Conservation (phyloP, 306 rosid genomes). For the Crotalaria pallida region DNA sequence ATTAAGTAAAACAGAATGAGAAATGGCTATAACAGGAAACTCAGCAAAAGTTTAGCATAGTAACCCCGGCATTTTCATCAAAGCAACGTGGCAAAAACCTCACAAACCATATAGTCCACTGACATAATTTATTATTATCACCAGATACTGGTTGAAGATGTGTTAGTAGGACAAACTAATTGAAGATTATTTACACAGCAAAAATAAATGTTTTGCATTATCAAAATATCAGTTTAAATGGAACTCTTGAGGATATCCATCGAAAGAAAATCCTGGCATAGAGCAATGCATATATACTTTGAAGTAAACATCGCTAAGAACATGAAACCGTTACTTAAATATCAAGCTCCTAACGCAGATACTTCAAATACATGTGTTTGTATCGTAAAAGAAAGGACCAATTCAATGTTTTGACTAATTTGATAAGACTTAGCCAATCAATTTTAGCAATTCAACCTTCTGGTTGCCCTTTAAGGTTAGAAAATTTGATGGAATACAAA, state of each 20-base stretch:
- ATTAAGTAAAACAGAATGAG: neutral
- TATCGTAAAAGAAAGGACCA: neutral
- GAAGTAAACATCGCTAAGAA: neutral
- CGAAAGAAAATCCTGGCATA: neutral
- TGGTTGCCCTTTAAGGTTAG: neutral
- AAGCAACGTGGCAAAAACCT: neutral
- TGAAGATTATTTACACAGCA: neutral
- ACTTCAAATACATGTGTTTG: neutral
- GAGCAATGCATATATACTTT: neutral
- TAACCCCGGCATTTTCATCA: neutral
- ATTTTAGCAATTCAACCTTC: neutral
- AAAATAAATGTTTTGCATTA: neutral
- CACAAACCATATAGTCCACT: neutral
- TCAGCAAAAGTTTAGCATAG: neutral
- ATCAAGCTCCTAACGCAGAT: neutral
- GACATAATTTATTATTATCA: neutral
- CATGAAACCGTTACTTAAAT: neutral
- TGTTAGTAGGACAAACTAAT: neutral
- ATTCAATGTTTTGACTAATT: neutral
- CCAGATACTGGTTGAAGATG: neutral
- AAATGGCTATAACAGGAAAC: neutral
- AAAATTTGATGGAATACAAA: neutral
- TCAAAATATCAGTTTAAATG: neutral
- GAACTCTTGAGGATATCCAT: neutral
- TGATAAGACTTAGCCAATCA: neutral